phyloP scores from a whole-genome alignment of 208 protist species.

The Leishmania lainsoni region DNA sequence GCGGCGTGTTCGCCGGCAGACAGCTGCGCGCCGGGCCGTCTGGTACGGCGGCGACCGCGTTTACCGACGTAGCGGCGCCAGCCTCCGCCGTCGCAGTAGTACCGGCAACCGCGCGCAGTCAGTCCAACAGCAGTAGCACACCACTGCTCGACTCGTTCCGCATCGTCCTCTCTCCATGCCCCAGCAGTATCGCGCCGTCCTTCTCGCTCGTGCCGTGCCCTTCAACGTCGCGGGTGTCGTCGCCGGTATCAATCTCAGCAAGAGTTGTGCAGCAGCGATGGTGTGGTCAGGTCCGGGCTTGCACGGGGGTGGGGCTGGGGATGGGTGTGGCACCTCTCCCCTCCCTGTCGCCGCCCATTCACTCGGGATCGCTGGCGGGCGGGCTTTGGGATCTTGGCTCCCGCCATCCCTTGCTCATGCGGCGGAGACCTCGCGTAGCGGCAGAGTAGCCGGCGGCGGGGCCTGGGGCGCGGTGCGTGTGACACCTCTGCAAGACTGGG shows the following conservation, averaged over 20 bases:
- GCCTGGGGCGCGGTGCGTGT: neutral
- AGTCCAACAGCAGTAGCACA: neutral
- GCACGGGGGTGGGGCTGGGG: neutral
- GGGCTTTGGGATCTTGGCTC: neutral
- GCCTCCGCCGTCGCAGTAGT: neutral
- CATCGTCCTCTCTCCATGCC: conserved; percentile 40
- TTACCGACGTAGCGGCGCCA: neutral
- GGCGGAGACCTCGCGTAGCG: neutral
- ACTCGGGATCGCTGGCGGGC: neutral
- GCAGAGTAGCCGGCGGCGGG: neutral
- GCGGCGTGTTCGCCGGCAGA: neutral
- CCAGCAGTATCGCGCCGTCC: conserved; percentile 36
- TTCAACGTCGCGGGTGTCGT: conserved; percentile 7
- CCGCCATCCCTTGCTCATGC: neutral
- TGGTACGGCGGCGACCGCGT: too few species aligned
- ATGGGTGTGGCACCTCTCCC: neutral
- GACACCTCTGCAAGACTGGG: neutral
- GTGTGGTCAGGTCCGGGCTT: conserved; percentile 7
- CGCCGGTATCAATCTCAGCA: conserved; percentile 9
- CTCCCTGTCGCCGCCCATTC: neutral
- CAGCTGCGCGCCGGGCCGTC: neutral
- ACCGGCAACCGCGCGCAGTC: neutral
- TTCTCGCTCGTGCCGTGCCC: conserved; percentile 37
- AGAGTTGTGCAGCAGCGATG: conserved; percentile 16
- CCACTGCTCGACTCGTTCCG: conserved; percentile 23